Conservation (phyloP, 2,329 filamentous ascomycete genomes). For the Phialocephala sp. region DNA sequence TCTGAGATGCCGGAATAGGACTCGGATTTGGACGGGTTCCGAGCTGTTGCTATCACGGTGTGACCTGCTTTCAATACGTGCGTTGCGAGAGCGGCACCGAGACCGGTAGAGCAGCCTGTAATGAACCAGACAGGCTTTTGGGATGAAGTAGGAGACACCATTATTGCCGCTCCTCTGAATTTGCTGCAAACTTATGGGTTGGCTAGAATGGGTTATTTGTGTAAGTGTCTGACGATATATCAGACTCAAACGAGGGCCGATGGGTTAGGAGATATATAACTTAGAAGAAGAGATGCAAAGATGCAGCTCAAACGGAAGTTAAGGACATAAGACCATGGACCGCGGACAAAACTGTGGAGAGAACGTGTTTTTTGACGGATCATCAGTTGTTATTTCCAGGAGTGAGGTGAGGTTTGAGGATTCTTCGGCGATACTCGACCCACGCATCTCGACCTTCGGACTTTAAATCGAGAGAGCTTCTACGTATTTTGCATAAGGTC, state of each 20-base stretch:
- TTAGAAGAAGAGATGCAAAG: background rate
- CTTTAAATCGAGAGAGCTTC: background rate
- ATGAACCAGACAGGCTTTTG: conserved; percentile 20
- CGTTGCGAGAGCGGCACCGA: conserved; percentile 20
- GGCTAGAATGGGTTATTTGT: background rate
- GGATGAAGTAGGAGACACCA: background rate
- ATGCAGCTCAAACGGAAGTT: background rate
- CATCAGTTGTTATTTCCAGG: background rate
- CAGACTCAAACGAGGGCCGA: background rate
- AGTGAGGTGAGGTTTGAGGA: background rate
- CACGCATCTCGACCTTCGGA: background rate
- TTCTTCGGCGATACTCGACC: background rate
- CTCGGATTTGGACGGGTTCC: conserved; percentile 4
- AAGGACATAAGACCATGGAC: background rate
- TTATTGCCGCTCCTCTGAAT: background rate
- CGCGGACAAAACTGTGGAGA: background rate
- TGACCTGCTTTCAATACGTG: conserved; percentile 17
- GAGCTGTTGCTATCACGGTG: conserved; percentile 25
- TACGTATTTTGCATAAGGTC: background rate
- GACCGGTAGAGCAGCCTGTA: conserved; percentile 21
- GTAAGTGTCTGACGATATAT: background rate
- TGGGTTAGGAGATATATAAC: background rate
- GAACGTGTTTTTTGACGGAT: background rate
- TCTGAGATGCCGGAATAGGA: background rate
- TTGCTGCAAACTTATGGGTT: background rate